Evolutionary conservation across 345 rosid species (phyloP).

Genomic region (Eucalyptus marginata): DNA sequence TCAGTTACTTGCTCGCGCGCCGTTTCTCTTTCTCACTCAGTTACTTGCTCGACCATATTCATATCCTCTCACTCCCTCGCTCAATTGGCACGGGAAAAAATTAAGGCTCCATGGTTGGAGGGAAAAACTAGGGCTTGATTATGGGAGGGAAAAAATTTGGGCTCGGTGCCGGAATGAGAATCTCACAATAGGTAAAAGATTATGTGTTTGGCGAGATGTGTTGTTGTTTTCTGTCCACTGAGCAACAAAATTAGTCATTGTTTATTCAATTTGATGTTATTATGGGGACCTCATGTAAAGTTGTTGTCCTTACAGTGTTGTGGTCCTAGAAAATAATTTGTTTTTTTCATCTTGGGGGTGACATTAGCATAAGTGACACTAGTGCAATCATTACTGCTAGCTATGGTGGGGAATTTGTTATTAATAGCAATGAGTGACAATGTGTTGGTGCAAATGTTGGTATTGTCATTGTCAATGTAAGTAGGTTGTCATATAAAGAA

Average conservation of each 20-base stretch:
- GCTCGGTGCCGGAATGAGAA: neutral
- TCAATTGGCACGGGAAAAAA: neutral
- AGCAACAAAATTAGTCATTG: neutral
- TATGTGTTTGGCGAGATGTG: neutral
- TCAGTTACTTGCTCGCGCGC: neutral
- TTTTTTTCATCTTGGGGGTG: neutral
- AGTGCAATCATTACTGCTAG: neutral
- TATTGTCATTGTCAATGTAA: neutral
- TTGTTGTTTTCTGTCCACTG: neutral
- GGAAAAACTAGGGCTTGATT: neutral
- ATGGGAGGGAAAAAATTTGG: neutral
- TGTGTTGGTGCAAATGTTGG: neutral
- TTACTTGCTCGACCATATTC: neutral
- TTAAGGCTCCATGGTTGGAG: neutral
- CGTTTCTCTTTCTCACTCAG: neutral
- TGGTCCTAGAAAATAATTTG: neutral
- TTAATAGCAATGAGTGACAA: neutral
- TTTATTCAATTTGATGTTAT: neutral
- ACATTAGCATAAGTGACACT: neutral
- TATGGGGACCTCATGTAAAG: neutral
- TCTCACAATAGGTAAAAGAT: neutral
- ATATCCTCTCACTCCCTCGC: neutral
- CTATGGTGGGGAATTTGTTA: neutral
- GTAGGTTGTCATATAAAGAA: neutral
- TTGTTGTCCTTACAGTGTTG: fast-evolving